These are phyloP conservation scores for Isabelozyma rhagii DNA, from an alignment of 805 yeast species.

Conservation along the genomic window DNA sequence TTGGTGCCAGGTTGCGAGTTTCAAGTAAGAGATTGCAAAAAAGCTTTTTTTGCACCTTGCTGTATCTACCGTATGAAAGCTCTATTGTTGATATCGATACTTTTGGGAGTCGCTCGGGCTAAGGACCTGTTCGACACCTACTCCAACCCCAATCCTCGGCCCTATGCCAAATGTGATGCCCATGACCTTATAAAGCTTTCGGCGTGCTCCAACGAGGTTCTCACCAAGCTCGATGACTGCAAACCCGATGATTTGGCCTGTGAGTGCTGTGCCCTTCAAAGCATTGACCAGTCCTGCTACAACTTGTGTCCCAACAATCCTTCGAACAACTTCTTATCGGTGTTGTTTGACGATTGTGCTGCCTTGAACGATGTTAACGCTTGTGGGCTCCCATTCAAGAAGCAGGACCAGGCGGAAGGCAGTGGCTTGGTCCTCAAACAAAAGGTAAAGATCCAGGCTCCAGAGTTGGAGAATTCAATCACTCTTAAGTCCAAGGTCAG, in stretches of 20 bases:
- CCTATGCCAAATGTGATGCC: constrained; percentile 38
- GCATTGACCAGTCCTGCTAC: constrained; percentile 43
- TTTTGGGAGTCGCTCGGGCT: background rate
- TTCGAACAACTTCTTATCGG: constrained; percentile 44
- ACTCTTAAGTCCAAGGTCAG: background rate
- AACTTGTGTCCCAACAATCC: constrained; percentile 49
- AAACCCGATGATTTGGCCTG: constrained; percentile 54
- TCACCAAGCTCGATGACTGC: constrained; percentile 46
- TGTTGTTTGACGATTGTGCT: constrained; percentile 44
- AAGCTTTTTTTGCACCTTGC: background rate
- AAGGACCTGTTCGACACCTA: constrained; percentile 19
- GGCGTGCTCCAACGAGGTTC: constrained; percentile 45
- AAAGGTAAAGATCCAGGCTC: background rate
- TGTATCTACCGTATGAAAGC: background rate
- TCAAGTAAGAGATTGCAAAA: background rate
- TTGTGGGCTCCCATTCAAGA: constrained; percentile 48
- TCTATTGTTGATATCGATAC: background rate
- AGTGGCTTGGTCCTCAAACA: background rate
- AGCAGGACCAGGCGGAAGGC: constrained; percentile 23
- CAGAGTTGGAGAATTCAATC: background rate
- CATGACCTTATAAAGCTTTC: constrained; percentile 42
- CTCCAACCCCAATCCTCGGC: constrained; percentile 45
- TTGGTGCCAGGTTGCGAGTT: background rate
- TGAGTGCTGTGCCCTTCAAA: constrained; percentile 55
- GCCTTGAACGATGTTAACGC: constrained; percentile 48